Conservation (phyloP, 345 rosid genomes). For the Alliaria petiolata region DNA sequence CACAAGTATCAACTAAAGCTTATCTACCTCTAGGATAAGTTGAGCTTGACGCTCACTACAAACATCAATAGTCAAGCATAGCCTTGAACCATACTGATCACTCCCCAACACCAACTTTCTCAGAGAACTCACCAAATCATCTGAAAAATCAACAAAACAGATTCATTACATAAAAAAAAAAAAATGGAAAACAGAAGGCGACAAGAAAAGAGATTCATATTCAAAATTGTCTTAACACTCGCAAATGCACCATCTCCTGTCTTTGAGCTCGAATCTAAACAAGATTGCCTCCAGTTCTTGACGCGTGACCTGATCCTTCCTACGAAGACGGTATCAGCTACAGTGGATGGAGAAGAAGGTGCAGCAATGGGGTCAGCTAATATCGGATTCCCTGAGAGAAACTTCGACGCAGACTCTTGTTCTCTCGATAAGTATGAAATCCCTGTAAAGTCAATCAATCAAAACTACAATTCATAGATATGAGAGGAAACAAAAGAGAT, state of each 20-base stretch:
- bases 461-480: not conserved
- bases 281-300: conserved; percentile 63
- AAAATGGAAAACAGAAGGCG: not conserved
- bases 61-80: conserved; percentile 70
- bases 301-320: conserved; percentile 68
- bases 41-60: conserved; percentile 84
- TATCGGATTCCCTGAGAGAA: conserved; percentile 50
- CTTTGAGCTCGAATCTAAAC: conserved; percentile 31
- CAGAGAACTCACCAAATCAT: conserved; percentile 53
- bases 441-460: conserved; percentile 40
- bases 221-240: conserved; percentile 24
- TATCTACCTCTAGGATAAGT: conserved; percentile 60
- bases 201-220: conserved; percentile 1
- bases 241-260: conserved; percentile 49
- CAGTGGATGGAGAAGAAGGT: conserved; percentile 45
- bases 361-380: conserved; percentile 24
- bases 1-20: not conserved
- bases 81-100: conserved; percentile 67
- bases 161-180: not conserved
- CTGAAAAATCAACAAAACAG: conserved; percentile 32
- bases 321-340: conserved; percentile 69
- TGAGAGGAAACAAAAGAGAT: not conserved
- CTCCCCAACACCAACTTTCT: conserved; percentile 51
- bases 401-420: conserved; percentile 68
- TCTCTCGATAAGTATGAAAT: conserved; percentile 80